A percentile compares a stretch with the other conserved stretches of the same genome.
phyloP scores from a whole-genome alignment of 2,329 filamentous ascomycete genomes.

The Cytospora piceae region DNA sequence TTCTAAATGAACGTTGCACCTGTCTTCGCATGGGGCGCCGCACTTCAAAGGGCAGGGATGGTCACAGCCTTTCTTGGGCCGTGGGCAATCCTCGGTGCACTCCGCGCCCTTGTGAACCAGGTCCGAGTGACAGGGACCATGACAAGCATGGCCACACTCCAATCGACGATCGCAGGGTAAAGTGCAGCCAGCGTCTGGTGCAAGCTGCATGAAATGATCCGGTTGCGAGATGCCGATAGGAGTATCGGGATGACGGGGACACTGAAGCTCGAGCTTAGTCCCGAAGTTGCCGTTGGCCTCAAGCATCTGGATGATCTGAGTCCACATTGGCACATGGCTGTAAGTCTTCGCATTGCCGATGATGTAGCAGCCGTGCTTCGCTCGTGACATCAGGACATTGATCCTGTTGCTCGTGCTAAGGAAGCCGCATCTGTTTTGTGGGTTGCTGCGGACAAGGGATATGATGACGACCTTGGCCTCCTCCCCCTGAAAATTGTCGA shows the following conservation, averaged over 20 bases:
- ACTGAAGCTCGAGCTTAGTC: constrained; percentile 55
- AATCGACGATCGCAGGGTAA: constrained; percentile 54
- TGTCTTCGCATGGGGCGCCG: constrained; percentile 46
- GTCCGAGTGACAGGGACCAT: constrained; percentile 51
- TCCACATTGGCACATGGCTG: constrained; percentile 64
- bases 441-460: constrained; percentile 72
- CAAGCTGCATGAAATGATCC: constrained; percentile 53
- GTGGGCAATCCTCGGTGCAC: constrained; percentile 50
- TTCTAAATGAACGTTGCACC: constrained; percentile 42
- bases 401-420: constrained; percentile 68
- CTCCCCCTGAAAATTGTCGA: constrained; percentile 80
- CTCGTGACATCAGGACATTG: constrained; percentile 70
- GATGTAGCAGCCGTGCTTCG: constrained; percentile 71
- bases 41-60: constrained; percentile 50
- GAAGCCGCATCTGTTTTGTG: constrained; percentile 62
- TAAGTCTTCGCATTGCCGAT: constrained; percentile 69
- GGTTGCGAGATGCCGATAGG: constrained; percentile 49
- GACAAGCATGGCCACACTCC: constrained; percentile 53
- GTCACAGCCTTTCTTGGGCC: constrained; percentile 46
- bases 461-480: constrained; percentile 73
- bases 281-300: constrained; percentile 51
- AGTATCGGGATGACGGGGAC: constrained; percentile 61
- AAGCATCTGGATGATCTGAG: constrained; percentile 58
- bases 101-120: constrained; percentile 50
- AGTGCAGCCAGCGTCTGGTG: constrained; percentile 65